Evolutionary conservation across 1,139 yeast species (phyloP).

Genomic region (Nakaseomyces bracarensis): DNA sequence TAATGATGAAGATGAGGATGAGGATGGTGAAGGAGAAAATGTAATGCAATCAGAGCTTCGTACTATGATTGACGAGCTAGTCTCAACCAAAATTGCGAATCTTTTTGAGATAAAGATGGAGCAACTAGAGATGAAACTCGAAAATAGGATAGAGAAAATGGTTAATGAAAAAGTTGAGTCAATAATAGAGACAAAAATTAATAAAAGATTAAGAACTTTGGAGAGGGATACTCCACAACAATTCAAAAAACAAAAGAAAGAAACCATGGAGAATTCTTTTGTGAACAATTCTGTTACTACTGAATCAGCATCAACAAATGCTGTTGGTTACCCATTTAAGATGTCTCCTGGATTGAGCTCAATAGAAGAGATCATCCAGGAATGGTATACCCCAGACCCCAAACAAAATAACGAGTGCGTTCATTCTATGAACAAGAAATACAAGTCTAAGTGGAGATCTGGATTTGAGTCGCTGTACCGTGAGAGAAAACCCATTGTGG

Average conservation of each 20-base stretch:
- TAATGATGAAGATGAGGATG: conserved; percentile 13
- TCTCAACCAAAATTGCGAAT: conserved; percentile 19
- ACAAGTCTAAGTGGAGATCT: conserved; percentile 26
- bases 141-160: conserved; percentile 13
- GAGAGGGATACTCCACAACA: conserved; percentile 6
- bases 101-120: conserved; percentile 16
- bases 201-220: conserved; percentile 6
- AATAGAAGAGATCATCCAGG: conserved; percentile 25
- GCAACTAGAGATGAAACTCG: conserved; percentile 15
- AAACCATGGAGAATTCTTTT: neutral
- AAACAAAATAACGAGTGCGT: conserved; percentile 23
- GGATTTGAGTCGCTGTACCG: conserved; percentile 21
- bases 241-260: neutral
- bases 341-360: conserved; percentile 16
- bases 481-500: conserved; percentile 26
- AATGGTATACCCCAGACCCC: conserved; percentile 32
- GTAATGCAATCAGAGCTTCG: conserved; percentile 25
- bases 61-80: conserved; percentile 25
- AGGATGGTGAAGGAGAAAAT: conserved; percentile 11
- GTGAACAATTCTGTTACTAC: neutral
- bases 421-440: conserved; percentile 28
- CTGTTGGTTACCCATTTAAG: conserved; percentile 10
- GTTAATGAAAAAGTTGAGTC: conserved; percentile 14
- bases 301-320: neutral
- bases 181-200: conserved; percentile 9